Evolutionary conservation across 352 stramenopile genomes (phyloP), one percentile per base, ranked within the genome.

Genomic region (Globisporangium solare): DNA sequence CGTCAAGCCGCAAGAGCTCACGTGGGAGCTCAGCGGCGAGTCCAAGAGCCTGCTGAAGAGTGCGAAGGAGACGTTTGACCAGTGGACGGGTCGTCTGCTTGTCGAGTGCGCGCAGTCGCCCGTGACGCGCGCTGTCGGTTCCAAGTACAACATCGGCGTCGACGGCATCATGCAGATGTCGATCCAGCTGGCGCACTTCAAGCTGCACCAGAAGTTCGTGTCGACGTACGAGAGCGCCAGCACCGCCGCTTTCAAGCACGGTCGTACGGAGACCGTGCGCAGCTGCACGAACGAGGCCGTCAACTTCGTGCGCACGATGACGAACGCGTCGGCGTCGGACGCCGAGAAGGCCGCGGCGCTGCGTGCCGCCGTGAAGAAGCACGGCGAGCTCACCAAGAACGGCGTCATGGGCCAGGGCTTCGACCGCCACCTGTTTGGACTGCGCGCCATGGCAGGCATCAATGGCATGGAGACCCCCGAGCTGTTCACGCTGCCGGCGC

Each of bases 111-210:
- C 80, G 2, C 75, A 94, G 64, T 86, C 79, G 47, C 83, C 81
- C 0, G 82, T 93, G 57, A 87, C 79, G 8, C 70, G 79, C 22
- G 63, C 71, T 41, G 76, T 91, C 61, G 75, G 69, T 8, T 64
- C 76, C 14, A 68, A 81, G 54, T 84, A 93, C 68, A 71, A 73
- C 59, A 92, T 95, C 47, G 84, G 86, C 47, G 86, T 85, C 21
- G 88, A 97, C 64, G 88, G 87, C n/a, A 71, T 96, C 60, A 92
- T 95, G 85, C 88, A 97, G 66, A 95, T 96, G 86, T 73, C 83
- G 15, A 94, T 97, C 58, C 88, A 97, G 68, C 64, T 97, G 22
- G 88, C 86, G 59, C 84, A 96, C 70, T 93, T 79, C 65, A 84
- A 86, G 67, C 63, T 92, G 27, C 82, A 95, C 61, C 61, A 88